Evolutionary conservation across 768 basidiomycete species (phyloP).

Genomic region (Hygrophorus russula): DNA sequence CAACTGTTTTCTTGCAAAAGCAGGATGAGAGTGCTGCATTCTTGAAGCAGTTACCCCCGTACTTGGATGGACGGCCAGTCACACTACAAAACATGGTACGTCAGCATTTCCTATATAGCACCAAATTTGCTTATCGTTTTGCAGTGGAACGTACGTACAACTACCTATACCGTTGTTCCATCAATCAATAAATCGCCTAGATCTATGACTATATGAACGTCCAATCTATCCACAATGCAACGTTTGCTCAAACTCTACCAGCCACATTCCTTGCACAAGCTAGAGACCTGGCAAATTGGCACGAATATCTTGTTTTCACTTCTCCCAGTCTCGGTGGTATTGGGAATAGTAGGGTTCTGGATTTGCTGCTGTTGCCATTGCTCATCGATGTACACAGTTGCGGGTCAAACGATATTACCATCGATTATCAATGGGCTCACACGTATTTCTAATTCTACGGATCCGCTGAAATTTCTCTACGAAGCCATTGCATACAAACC

Average conservation of each 20-base stretch:
- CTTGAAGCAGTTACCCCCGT: slow-evolving; percentile 35
- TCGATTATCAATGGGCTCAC: slow-evolving; percentile 43
- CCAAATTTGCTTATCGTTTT: not conserved
- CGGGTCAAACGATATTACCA: slow-evolving; percentile 53
- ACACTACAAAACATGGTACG: slow-evolving; percentile 50
- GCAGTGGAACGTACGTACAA: not conserved
- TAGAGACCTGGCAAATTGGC: slow-evolving; percentile 56
- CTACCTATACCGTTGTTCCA: too few species aligned
- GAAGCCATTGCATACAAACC: slow-evolving; percentile 67
- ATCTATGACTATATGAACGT: slow-evolving; percentile 71
- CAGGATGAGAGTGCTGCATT: slow-evolving; percentile 19
- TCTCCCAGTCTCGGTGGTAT: slow-evolving; percentile 41
- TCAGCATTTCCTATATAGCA: not conserved
- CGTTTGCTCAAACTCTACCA: slow-evolving; percentile 38
- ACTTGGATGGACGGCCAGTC: slow-evolving; percentile 42
- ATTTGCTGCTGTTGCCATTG: not conserved
- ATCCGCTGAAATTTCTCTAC: slow-evolving; percentile 47
- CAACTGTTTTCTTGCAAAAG: too few species aligned
- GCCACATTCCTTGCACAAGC: slow-evolving; percentile 39
- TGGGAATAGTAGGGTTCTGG: slow-evolving; percentile 40
- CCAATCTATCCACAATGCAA: slow-evolving; percentile 51
- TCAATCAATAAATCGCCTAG: slow-evolving; percentile 17
- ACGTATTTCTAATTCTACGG: slow-evolving; percentile 34
- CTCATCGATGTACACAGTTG: slow-evolving; percentile 32
- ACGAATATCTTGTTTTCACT: slow-evolving; percentile 61